Conservation (phyloP, 2,329 filamentous ascomycete genomes). For the Pseudogymnoascus sp. region DNA sequence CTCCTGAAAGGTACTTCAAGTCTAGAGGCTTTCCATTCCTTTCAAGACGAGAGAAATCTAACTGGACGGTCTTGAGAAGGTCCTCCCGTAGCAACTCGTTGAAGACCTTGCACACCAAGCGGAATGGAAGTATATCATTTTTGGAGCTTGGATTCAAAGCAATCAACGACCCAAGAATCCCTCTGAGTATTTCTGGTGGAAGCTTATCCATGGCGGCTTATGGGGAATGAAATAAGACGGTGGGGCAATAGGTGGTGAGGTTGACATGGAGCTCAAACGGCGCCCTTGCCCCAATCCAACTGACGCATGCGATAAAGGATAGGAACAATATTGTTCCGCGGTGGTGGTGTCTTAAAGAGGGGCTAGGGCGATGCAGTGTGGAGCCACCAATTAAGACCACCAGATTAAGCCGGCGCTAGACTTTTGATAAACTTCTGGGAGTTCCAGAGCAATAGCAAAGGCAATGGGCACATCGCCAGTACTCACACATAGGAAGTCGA, state of each 20-base stretch:
- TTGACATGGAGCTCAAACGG: not conserved
- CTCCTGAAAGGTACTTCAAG: slow-evolving; percentile 36
- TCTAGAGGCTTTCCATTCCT: slow-evolving; percentile 27
- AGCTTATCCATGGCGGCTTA: slow-evolving; percentile 36
- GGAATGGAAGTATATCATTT: slow-evolving; percentile 37
- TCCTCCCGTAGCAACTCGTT: slow-evolving; percentile 39
- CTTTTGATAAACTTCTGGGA: too few relatives aligned
- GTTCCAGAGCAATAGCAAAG: too few relatives aligned
- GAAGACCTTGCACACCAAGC: slow-evolving; percentile 43
- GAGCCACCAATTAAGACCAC: too few relatives aligned
- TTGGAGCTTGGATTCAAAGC: slow-evolving; percentile 33
- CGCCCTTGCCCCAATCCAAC: not conserved
- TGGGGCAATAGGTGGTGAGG: slow-evolving; percentile 8
- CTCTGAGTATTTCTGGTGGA: slow-evolving; percentile 40
- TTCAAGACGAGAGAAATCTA: slow-evolving; percentile 43
- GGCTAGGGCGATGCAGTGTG: not conserved
- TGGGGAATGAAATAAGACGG: not conserved
- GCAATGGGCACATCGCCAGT: too few relatives aligned
- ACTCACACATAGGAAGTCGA: too few relatives aligned
- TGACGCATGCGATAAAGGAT: slow-evolving; percentile 2
- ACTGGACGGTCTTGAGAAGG: slow-evolving; percentile 38
- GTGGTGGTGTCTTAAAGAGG: not conserved
- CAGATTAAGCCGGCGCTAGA: not conserved
- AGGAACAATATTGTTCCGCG: not conserved
- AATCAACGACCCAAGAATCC: slow-evolving; percentile 38